Evolutionary conservation across 2,329 filamentous ascomycete species (phyloP), one percentile per base, ranked within the genome.

Genomic region (Claviceps pusilla): DNA sequence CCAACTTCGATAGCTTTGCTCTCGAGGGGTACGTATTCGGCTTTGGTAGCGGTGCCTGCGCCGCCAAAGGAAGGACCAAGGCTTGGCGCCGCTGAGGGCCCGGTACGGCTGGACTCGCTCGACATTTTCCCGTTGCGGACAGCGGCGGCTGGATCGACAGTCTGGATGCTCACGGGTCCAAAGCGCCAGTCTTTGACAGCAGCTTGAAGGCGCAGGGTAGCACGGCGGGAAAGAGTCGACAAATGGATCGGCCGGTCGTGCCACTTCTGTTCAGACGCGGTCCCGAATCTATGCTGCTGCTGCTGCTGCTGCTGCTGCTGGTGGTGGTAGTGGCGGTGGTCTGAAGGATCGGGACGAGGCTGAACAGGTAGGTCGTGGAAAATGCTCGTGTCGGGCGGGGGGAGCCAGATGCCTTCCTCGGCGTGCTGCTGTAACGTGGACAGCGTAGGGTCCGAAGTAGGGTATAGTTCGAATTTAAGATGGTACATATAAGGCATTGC

Each of bases 41-140:
- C 93, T 66, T 90, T 95, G 1, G 90, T 95, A 56, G 87, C 84
- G 51, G 85, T 80, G 6, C 86, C 87, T 6, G 80, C 76, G 31
- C 75, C 74, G 9, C 76, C 74, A 52, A 79, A 72, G 31, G 71
- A 77, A 0, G 78, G 79, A 0, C 78, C 79, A 12, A 82, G 65
- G 61, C 66, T 75, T 59, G 65, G 77, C 66, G 68, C 79, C 65
- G 68, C 79, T 65, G 62, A 73, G 61, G 74, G 69, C 31, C 74
- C 71, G 16, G 69, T 65, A 55, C 73, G 73, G 65, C 58, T 71
- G 48, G 57, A 63, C 33, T 69, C 64, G 7, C 64, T 65, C 16
- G 68, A 61, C 66, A 71, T 71, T 52, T n/a, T 29, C 16, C 24
- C 12, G 9, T 60, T 62, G 52, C 54, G 57, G 7, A 57, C 63